Evolutionary conservation across 129 eudicot species (phyloP), one percentile per base, ranked within the genome.

Genomic region (Saposhnikovia divaricata): DNA sequence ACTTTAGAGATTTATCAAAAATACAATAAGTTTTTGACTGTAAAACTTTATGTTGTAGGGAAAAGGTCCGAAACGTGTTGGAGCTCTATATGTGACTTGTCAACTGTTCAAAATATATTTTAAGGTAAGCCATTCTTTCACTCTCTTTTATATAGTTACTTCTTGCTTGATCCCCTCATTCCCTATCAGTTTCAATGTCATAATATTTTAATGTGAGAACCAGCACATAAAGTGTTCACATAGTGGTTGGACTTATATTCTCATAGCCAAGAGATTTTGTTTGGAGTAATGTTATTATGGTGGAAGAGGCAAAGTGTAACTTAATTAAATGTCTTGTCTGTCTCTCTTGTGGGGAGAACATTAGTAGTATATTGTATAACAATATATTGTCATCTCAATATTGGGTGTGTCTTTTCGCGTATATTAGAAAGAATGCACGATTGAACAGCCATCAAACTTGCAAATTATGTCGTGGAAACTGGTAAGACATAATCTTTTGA

Each of bases 51-150:
- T n/a, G 25, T 55, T 74, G 63, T 50, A 90, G 94, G 99, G 94
- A 72, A 95, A 95, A 89, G 99, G 99, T 51, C 88, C 97, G 70
- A 95, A 95, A 84, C 99, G 97, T 84, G 94, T 95, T 77, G 99
- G 99, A 80, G 99, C 99, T 11, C 83, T 95, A 48, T 89, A 95
- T 72, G 97, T 95, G 84, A 92, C 99, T 57, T 95, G 99, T 88
- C 99, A 95, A 77, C 82, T 95, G 78, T 95, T 95, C 81, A 95
- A 95, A 86, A 91, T 90, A 39, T 95, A 95, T 91, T 95, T 95
- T 89, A 92, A 95, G 94, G 94, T 90, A 73, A 77, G 43, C 47
- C 70, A 21, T 78, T 72, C 37, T n/a, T 55, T 63, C 42, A 27
- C 21, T 27, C 59, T 61, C 28, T 44, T 25, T 42, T 50, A n/a